Evolutionary conservation across 2,329 filamentous ascomycete species (phyloP).

Genomic region (Scolecobasidium constrictum): DNA sequence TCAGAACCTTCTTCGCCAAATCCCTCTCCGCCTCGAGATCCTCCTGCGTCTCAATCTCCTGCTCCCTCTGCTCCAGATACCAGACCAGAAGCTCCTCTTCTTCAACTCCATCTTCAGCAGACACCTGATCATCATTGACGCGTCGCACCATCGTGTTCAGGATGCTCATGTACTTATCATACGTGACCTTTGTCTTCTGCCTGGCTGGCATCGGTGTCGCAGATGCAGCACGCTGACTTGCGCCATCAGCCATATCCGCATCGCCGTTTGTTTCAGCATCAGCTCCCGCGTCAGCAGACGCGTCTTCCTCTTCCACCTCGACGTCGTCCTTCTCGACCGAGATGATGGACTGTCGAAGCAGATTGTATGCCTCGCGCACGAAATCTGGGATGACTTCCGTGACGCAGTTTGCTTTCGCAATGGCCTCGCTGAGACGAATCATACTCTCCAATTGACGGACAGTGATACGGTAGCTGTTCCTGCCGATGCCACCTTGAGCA

Average conservation of each 20-base stretch:
- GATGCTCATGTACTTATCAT: slow-evolving; percentile 89
- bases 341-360: slow-evolving; percentile 90
- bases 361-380: slow-evolving; percentile 83
- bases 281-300: slow-evolving; percentile 35
- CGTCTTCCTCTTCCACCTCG: slow-evolving; percentile 73
- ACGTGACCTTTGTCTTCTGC: slow-evolving; percentile 78
- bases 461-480: slow-evolving; percentile 95
- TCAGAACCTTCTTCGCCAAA: slow-evolving; percentile 75
- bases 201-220: slow-evolving; percentile 31
- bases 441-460: slow-evolving; percentile 92
- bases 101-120: slow-evolving; percentile 65
- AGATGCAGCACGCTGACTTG: slow-evolving; percentile 23
- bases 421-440: slow-evolving; percentile 93
- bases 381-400: slow-evolving; percentile 77
- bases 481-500: slow-evolving; percentile 82
- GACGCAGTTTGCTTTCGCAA: slow-evolving; percentile 94
- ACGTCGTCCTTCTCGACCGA: slow-evolving; percentile 97
- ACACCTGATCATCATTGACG: slow-evolving; percentile 68
- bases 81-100: slow-evolving; percentile 72
- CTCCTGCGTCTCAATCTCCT: slow-evolving; percentile 68
- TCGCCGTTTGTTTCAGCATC: slow-evolving; percentile 34
- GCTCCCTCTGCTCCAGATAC: slow-evolving; percentile 89
- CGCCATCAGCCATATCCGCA: slow-evolving; percentile 22
- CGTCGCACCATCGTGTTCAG: slow-evolving; percentile 75
- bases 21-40: slow-evolving; percentile 66